Conservation (phyloP, 768 basidiomycete genomes). For the Auricularia sp. region DNA sequence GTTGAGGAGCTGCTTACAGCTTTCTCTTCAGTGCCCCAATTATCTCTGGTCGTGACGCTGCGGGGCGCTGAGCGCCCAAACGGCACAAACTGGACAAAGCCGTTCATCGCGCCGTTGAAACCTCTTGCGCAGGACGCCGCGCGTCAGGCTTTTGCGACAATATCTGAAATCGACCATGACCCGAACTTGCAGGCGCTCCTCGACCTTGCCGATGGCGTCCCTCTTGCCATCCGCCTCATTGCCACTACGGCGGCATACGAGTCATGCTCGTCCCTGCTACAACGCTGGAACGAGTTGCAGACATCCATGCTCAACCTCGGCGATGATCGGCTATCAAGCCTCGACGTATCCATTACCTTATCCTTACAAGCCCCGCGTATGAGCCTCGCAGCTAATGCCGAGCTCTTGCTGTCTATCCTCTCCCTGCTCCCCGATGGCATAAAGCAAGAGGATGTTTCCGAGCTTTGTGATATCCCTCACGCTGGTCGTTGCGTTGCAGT, state of each 20-base stretch:
- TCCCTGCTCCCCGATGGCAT: conserved; percentile 19
- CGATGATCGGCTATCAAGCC: conserved; percentile 8
- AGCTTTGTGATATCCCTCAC: conserved; percentile 8
- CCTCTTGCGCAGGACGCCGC: conserved; percentile 12
- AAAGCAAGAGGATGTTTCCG: conserved; percentile 3
- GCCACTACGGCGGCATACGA: conserved; percentile 15
- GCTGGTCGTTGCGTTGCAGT: conserved; percentile 7
- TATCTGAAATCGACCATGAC: conserved; percentile 16
- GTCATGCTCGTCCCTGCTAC: conserved; percentile 3
- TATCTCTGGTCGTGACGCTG: conserved; percentile 14
- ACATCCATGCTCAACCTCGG: conserved; percentile 4
- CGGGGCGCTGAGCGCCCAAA: conserved; percentile 15
- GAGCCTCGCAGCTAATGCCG: conserved; percentile 12
- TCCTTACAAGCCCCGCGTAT: conserved; percentile 15
- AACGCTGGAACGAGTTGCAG: conserved; percentile 3
- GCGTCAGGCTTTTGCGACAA: conserved; percentile 12
- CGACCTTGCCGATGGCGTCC: conserved; percentile 12
- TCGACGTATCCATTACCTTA: conserved; percentile 14
- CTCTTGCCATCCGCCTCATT: conserved; percentile 24
- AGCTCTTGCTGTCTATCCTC: conserved; percentile 14
- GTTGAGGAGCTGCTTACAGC: conserved; percentile 12
- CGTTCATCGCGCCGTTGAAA: conserved; percentile 10
- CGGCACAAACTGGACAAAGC: conserved; percentile 13
- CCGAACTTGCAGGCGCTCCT: conserved; percentile 12
- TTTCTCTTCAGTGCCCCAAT: conserved; percentile 8